These are phyloP conservation scores for Solanum chacoense DNA, from an alignment of 305 asterid species.

Conservation along the genomic window DNA sequence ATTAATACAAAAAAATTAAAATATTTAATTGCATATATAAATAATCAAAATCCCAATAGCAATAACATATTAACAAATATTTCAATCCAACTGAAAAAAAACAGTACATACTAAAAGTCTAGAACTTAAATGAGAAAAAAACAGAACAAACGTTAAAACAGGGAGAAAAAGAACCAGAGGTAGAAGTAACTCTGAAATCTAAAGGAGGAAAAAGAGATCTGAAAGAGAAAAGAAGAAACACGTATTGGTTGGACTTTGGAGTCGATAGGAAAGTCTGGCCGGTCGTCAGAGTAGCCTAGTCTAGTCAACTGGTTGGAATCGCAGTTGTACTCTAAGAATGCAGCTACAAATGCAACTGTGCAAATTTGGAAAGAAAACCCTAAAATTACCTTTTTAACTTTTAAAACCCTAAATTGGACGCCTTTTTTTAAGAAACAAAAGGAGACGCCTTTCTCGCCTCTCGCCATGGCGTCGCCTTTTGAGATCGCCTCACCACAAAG, in stretches of 20 bases:
- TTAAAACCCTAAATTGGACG: background rate
- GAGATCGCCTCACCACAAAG: background rate
- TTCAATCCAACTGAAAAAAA: background rate
- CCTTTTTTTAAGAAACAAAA: background rate
- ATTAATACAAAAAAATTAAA: too few relatives aligned
- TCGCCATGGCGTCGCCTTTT: background rate
- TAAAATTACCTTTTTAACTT: background rate
- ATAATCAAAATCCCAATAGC: background rate
- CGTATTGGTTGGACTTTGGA: background rate
- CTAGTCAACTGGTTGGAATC: background rate
- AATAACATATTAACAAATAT: background rate
- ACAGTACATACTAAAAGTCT: background rate
- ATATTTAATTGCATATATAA: too few relatives aligned
- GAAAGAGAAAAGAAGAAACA: background rate
- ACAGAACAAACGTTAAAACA: background rate
- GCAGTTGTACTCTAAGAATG: background rate
- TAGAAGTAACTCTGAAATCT: background rate
- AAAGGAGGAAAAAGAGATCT: background rate
- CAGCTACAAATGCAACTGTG: background rate
- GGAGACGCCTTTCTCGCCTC: background rate
- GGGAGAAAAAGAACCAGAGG: background rate
- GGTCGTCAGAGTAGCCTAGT: background rate
- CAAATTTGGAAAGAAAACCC: background rate
- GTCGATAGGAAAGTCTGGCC: background rate
- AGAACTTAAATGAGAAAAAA: background rate